Evolutionary conservation across 352 stramenopile species (phyloP), one percentile per base, ranked within the genome.

Genomic region (Phytophthora tubulina): DNA sequence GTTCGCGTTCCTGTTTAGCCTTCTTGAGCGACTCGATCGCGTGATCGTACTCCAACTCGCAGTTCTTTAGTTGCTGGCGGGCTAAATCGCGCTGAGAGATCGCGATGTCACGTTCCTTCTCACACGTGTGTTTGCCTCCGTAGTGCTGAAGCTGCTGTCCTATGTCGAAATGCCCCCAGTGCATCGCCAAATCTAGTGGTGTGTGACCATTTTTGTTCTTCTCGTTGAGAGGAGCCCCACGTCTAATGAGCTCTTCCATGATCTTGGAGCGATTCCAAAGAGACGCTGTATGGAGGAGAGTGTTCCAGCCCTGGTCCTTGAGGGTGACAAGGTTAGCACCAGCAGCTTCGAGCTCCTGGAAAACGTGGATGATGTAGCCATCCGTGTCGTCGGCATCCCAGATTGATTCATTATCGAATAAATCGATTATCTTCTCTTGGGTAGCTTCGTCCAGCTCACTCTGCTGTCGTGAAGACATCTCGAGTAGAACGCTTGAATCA

Each of bases 361-460:
- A 73, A 44, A 84, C 30, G n/a, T 80, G 68, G 3, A 86, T 46
- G 33, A 90, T 78, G 52, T 78, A 79, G 17, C 79, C 78, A 44
- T 90, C 82, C 7, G 75, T 83, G 56, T 88, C 80, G 41, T 86
- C 82, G 1, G 81, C 78, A 30, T 90, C 78, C 82, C 82, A 90
- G 52, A 88, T 56, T n/a, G 64, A 61, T 52, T 90, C 80, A 54
- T 88, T 85, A 52, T 86, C 81, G 63, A 90, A 88, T 31, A 90
- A 58, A 27, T 82, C 74, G n/a, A 67, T n/a, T 30, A 85, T 57
- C 39, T 79, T 74, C 66, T 70, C 63, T 46, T 66, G 56, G 21
- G 42, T 70, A 35, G 57, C 39, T 31, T 39, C 64, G 58, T 73
- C 52, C 44, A 78, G 30, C 41, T 68, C 65, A 27, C 13, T 51